Evolutionary conservation across 371 early-diverging fungal species (phyloP), one percentile per base, ranked within the genome.

Genomic region (Rhizopus arrhizus): DNA sequence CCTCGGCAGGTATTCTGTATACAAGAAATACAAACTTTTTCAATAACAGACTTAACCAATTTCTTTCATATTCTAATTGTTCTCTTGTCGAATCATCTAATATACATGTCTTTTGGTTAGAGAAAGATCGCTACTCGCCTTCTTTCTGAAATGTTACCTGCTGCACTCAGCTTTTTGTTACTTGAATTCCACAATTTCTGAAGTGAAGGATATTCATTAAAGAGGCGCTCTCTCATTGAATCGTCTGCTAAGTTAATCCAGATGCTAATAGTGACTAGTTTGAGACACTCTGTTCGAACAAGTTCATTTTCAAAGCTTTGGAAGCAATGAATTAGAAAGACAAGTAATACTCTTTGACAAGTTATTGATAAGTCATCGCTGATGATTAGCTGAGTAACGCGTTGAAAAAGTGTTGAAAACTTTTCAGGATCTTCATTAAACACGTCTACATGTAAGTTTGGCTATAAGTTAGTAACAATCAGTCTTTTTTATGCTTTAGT

Each of bases 311-410:
- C 97, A 43, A 95, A 73, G 58, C 91, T 90, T 58, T 90, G 88
- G 62, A 94, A 95, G 36, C 87, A 83, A 15, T 87, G 78, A 38
- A 89, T 85, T 60, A 95, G 62, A 56, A 95, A 95, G 31, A 85
- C 64, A 13, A 89, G 65, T 7, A 92, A 64, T 32, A 70, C 70
- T 42, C 82, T 73, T 47, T 78, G 76, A 35, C 80, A 68, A 50
- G 65, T 59, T 22, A 85, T 58, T 15, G 68, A 56, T 10, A 71
- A 56, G 5, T 73, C 68, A 3, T 69, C 59, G 6, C 69, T 59
- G 22, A 56, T 54, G 61, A 63, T 46, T 16, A 91, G 68, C 5
- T 71, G 78, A 45, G 82, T 72, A 11, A 86, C 83, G 38, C 75
- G 75, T 22, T 65, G 71, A 67, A 91, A 88, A 50, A 91, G 76